Base-by-base conservation (phyloP, 1,139 yeast species). In the Magnusiomyces paraingens region DNA sequence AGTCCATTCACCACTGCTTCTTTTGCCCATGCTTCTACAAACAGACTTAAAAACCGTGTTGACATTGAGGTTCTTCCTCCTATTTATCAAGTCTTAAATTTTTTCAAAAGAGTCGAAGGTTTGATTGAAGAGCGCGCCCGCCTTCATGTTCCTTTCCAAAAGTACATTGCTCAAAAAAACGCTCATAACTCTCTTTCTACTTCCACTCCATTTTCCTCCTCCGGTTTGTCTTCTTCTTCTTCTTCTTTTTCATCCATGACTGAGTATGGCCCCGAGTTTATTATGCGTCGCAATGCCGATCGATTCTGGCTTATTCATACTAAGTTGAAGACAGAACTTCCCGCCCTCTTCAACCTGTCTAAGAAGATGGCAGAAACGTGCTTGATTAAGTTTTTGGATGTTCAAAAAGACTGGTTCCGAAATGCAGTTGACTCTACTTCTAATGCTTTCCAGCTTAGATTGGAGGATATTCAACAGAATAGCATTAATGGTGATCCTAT, bases 381-480 rank as follows among this genome's bases (percentile, higher is more conserved):
- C 42, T 52, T 61, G 53, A 54, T 55, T 11, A 57, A 58, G 49
- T 64, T 58, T 51, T 55, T 66, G n/a, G 52, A 52, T 4, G 58
- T 66, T 43, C 67, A 66, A 52, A 55, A 59, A n/a, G 58, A 61
- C 39, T 64, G 67, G 66, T 63, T 63, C 52, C 57, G 63, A 2
- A 51, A 55, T 48, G 62, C 64, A 6, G 62, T 64, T 8, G 66
- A 64, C 42, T 58, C 65, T 4, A 59, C 64, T 55, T 61, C 65
- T 2, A 55, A 58, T 10, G 66, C 62, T 15, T 55, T 50, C 35
- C 46, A 49, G 11, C 38, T 53, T 15, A 44, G 53, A 3, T 49
- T 53, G 4, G 44, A 47, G 18, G 56, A 53, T 43, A 52, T 52
- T 14, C 39, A 50, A n/a, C 48, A 43, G 21, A n/a, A 18, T 22